Conservation (phyloP, 768 basidiomycete genomes). For the Boletus coccyginus region DNA sequence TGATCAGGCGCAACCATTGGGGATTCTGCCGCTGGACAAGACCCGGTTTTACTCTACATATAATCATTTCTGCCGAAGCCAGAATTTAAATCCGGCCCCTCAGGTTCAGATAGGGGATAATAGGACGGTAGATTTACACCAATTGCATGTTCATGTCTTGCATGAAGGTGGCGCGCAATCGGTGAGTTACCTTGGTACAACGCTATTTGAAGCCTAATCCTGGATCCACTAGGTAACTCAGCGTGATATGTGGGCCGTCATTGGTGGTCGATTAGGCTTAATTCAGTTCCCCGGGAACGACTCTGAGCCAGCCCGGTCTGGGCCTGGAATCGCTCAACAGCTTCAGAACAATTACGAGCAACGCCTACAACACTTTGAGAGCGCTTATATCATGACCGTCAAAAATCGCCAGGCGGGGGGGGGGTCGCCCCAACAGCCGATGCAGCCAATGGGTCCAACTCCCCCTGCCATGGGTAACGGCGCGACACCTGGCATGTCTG, state of each 20-base stretch:
- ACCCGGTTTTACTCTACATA: conserved; percentile 51
- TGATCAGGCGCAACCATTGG: conserved; percentile 16
- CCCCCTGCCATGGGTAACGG: conserved; percentile 9
- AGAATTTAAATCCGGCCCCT: conserved; percentile 38
- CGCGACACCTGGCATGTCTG: conserved; percentile 6
- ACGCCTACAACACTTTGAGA: conserved; percentile 56
- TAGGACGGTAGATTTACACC: conserved; percentile 56
- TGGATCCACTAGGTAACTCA: conserved; percentile 43
- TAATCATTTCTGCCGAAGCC: conserved; percentile 44
- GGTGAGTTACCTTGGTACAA: conserved; percentile 34
- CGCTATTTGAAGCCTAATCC: conserved; percentile 5
- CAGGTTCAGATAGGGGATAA: conserved; percentile 49
- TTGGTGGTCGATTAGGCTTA: conserved; percentile 67
- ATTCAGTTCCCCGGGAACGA: conserved; percentile 62
- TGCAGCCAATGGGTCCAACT: conserved; percentile 14
- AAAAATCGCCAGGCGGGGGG: conserved; percentile 13
- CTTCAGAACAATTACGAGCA: conserved; percentile 60
- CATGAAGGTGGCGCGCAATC: conserved; percentile 50
- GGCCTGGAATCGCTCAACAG: conserved; percentile 59
- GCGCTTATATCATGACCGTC: conserved; percentile 46
- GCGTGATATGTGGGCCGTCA: conserved; percentile 60
- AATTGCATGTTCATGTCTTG: conserved; percentile 58
- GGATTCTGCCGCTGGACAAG: conserved; percentile 45
- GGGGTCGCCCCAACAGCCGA: conserved; percentile 12
- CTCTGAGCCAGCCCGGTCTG: conserved; percentile 57